Conservation (phyloP, 108 stramenopile species). For the Chaetoceros muelleri region DNA sequence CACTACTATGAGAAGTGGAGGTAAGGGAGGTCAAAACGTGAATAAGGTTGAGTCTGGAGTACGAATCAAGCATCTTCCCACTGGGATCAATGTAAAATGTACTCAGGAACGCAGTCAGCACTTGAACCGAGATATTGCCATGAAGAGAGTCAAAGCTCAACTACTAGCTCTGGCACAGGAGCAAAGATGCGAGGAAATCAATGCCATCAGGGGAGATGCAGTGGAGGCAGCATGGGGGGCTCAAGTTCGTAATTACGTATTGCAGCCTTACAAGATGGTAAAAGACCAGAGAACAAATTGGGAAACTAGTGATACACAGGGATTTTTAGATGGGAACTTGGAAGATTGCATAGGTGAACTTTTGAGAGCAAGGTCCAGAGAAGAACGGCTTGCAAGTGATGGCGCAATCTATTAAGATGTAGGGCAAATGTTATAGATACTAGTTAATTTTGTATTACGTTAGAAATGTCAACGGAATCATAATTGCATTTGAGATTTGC, state of each 20-base stretch:
- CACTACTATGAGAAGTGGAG: slow-evolving; percentile 79
- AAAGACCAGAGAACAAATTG: slow-evolving; percentile 89
- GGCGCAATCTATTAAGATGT: too few species aligned
- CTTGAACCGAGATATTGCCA: slow-evolving; percentile 76
- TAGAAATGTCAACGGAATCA: too few species aligned
- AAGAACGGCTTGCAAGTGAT: too few species aligned
- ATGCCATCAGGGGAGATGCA: slow-evolving; percentile 68
- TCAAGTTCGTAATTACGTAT: slow-evolving; percentile 95
- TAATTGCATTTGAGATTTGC: too few species aligned
- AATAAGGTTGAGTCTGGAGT: slow-evolving; percentile 99
- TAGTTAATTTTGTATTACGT: too few species aligned
- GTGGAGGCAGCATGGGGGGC: slow-evolving; percentile 90
- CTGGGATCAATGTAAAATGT: slow-evolving; percentile 84
- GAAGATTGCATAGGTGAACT: slow-evolving; percentile 65
- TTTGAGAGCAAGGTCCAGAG: slow-evolving; percentile 37
- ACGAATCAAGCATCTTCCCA: slow-evolving; percentile 93
- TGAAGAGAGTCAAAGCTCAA: slow-evolving; percentile 80
- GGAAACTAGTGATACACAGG: slow-evolving; percentile 75
- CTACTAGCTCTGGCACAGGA: slow-evolving; percentile 66
- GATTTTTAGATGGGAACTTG: slow-evolving; percentile 82
- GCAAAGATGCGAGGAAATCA: slow-evolving; percentile 46
- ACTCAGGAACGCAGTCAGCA: slow-evolving; percentile 93
- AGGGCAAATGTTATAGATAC: too few species aligned
- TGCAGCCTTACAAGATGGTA: slow-evolving; percentile 96
- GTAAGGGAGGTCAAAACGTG: slow-evolving; percentile 98